Evolutionary conservation across 192 early-diverging fungal species (phyloP).

Genomic region (Coemansia aciculifera): DNA sequence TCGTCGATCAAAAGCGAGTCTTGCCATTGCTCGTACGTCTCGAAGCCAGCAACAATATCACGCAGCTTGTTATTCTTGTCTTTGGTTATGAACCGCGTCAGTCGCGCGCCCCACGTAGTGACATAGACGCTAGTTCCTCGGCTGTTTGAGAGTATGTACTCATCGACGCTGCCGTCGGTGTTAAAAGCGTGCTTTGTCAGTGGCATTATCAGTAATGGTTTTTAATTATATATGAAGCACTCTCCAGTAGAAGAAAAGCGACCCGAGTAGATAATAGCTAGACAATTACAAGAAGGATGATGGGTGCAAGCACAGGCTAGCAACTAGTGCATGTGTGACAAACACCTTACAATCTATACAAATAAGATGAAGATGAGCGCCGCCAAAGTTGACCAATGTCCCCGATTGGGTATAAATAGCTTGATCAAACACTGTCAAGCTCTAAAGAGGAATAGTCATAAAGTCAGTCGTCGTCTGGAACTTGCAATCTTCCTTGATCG

Average conservation of each 20-base stretch:
- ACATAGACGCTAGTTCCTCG: constrained; percentile 39
- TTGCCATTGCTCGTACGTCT: constrained; percentile 57
- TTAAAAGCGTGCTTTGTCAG: constrained; percentile 39
- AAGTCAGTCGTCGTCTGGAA: constrained; percentile 23
- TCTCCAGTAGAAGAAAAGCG: not conserved
- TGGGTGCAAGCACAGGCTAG: not conserved
- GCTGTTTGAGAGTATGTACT: constrained; percentile 36
- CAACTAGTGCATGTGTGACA: not conserved
- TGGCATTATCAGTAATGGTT: constrained; percentile 22
- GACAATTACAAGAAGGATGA: not conserved
- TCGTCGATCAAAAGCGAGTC: constrained; percentile 53
- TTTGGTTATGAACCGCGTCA: constrained; percentile 66
- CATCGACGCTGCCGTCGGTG: constrained; percentile 31
- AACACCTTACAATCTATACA: not conserved
- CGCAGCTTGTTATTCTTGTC: constrained; percentile 56
- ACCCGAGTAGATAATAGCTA: not conserved
- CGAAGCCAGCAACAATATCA: constrained; percentile 79
- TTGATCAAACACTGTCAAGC: not conserved
- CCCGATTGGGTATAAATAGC: not conserved
- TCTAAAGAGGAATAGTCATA: constrained; percentile 29
- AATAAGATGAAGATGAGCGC: not conserved
- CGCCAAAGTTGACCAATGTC: not conserved
- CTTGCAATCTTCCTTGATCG: constrained; percentile 12
- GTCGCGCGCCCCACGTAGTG: constrained; percentile 65
- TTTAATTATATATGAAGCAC: not conserved